These are phyloP conservation scores for Pseudogymnoascus sp. DNA, from an alignment of 2,329 filamentous ascomycete species.

Conservation along the genomic window DNA sequence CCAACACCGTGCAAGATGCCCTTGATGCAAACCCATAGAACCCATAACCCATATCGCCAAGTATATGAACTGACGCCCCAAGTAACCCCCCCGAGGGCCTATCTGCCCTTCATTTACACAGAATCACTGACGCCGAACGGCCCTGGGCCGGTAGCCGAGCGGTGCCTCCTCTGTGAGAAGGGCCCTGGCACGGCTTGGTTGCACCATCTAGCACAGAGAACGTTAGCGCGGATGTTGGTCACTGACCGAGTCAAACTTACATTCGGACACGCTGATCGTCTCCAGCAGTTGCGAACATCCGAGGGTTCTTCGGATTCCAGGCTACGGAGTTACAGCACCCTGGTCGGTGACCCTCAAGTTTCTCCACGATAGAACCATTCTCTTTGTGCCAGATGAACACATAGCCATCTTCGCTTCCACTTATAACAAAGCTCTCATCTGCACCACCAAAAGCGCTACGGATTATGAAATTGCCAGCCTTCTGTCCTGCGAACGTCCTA, in stretches of 20 bases:
- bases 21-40: neutral
- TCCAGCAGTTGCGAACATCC: slow-evolving; percentile 83
- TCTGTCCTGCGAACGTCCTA: slow-evolving; percentile 68
- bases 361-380: slow-evolving; percentile 68
- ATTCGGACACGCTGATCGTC: slow-evolving; percentile 83
- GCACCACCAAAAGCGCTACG: slow-evolving; percentile 81
- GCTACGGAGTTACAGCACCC: slow-evolving; percentile 79
- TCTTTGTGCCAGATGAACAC: slow-evolving; percentile 90
- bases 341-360: slow-evolving; percentile 64
- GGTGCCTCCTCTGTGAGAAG: neutral
- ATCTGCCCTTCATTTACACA: neutral
- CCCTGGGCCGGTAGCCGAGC: too few relatives aligned
- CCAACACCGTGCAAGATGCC: neutral
- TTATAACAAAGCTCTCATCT: slow-evolving; percentile 83
- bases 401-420: slow-evolving; percentile 74
- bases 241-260: slow-evolving; percentile 45
- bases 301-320: slow-evolving; percentile 79
- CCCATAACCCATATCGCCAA: neutral
- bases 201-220: neutral
- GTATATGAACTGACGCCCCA: neutral
- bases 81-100: neutral
- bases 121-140: neutral
- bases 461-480: slow-evolving; percentile 71
- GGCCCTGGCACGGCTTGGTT: neutral
- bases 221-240: neutral